These are phyloP conservation scores for Phytophthora pinifolia DNA, from an alignment of 352 stramenopile species.

Conservation along the genomic window DNA sequence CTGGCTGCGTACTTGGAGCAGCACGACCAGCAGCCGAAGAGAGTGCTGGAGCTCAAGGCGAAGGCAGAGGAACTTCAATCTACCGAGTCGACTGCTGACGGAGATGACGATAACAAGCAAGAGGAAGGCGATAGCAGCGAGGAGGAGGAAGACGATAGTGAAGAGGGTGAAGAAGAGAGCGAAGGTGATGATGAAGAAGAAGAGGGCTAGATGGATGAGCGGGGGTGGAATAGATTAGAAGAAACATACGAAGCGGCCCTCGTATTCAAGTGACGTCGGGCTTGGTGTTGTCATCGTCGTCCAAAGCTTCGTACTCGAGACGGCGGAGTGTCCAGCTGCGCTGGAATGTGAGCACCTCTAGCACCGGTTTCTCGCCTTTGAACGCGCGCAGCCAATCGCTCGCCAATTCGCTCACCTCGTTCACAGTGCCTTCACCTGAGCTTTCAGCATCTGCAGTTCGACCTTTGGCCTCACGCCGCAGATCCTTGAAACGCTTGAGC, in stretches of 20 bases:
- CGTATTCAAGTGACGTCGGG: conserved; percentile 5
- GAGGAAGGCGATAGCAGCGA: conserved; percentile 8
- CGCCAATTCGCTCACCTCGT: conserved; percentile 26
- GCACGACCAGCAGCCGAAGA: conserved; percentile 18
- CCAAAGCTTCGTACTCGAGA: conserved; percentile 34
- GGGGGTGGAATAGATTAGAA: conserved; percentile 23
- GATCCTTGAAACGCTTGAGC: conserved; percentile 39
- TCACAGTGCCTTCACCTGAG: neutral
- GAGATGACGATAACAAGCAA: conserved; percentile 10
- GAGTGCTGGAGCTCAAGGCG: conserved; percentile 21
- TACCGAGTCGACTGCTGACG: neutral
- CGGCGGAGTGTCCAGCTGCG: conserved; percentile 41
- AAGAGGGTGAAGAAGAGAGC: conserved; percentile 9
- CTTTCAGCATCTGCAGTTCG: neutral
- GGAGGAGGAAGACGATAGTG: conserved; percentile 12
- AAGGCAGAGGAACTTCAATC: conserved; percentile 21
- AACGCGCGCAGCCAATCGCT: conserved; percentile 44
- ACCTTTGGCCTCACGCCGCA: conserved; percentile 37
- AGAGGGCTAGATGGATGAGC: conserved; percentile 15
- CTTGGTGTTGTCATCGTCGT: conserved; percentile 10
- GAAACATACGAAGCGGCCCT: conserved; percentile 22
- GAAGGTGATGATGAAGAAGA: conserved; percentile 24
- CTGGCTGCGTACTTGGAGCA: conserved; percentile 42
- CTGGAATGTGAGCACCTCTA: conserved; percentile 50
- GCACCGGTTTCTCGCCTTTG: conserved; percentile 36